Conservation (phyloP, 2,329 filamentous ascomycete species). For the Eutypella sp. region DNA sequence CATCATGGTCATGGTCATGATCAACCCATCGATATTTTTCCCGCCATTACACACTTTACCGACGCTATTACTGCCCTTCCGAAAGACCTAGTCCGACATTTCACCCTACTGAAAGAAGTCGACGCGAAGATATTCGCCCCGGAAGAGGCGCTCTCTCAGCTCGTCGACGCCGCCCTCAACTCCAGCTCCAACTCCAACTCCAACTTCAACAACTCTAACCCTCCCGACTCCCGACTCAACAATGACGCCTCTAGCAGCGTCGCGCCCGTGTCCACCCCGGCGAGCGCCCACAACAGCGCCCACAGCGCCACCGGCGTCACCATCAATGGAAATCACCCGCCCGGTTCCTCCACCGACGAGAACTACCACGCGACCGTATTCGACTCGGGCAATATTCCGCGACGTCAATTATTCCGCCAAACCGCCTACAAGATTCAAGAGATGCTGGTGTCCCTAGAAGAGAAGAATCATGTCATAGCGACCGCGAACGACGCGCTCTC, state of each 20-base stretch:
- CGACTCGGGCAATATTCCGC: conserved; percentile 55
- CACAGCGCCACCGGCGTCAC: conserved; percentile 41
- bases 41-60: conserved; percentile 70
- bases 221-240: conserved; percentile 39
- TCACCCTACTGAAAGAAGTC: conserved; percentile 93
- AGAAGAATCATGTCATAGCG: conserved; percentile 95
- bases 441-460: conserved; percentile 85
- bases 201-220: no score
- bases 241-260: conserved; percentile 40
- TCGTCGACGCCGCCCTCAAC: conserved; percentile 62
- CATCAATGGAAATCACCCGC: conserved; percentile 30
- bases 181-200: no score
- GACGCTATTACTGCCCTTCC: conserved; percentile 89
- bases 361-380: conserved; percentile 41
- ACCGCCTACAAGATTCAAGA: conserved; percentile 74
- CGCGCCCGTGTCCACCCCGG: conserved; percentile 40
- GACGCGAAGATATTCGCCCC: conserved; percentile 93
- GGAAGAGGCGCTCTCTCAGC: conserved; percentile 73
- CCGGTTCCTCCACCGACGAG: conserved; percentile 38
- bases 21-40: conserved; percentile 62
- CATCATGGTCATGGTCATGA: conserved; percentile 41
- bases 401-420: conserved; percentile 71
- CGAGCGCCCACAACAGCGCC: conserved; percentile 47
- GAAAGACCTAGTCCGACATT: conserved; percentile 91
- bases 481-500: conserved; percentile 87